Evolutionary conservation across 192 early-diverging fungal genomes (phyloP).

Genomic region (Backusella morwellensis): DNA sequence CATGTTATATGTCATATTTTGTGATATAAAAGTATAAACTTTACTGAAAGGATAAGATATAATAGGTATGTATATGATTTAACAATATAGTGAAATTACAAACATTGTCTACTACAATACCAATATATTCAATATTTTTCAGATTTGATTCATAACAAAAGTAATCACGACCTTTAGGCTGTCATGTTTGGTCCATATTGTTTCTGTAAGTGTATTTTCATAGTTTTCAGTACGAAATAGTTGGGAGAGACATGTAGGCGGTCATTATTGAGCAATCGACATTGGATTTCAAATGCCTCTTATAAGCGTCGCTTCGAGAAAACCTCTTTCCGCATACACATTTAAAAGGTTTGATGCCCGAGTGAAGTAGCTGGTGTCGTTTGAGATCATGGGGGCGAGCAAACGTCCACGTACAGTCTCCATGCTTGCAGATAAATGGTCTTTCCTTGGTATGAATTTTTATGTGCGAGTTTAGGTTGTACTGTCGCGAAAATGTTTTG

Average conservation of each 20-base stretch:
- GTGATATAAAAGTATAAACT: too few relatives aligned
- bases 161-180: neutral
- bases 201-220: neutral
- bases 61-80: too few relatives aligned
- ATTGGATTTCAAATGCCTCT: constrained; percentile 44
- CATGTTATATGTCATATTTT: too few relatives aligned
- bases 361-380: constrained; percentile 73
- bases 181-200: neutral
- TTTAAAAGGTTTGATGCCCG: constrained; percentile 68
- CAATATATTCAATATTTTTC: too few relatives aligned
- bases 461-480: constrained; percentile 75
- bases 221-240: neutral
- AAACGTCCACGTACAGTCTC: constrained; percentile 55
- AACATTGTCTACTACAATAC: too few relatives aligned
- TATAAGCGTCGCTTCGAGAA: constrained; percentile 69
- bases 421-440: constrained; percentile 58
- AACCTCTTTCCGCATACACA: constrained; percentile 78
- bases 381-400: constrained; percentile 73
- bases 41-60: too few relatives aligned
- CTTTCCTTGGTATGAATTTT: constrained; percentile 73
- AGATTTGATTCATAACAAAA: too few relatives aligned
- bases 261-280: neutral
- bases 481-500: constrained; percentile 59
- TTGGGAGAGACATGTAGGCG: neutral
- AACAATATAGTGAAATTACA: too few relatives aligned